Evolutionary conservation across 2,329 filamentous ascomycete species (phyloP).

Genomic region (Fusarium sambucinum): DNA sequence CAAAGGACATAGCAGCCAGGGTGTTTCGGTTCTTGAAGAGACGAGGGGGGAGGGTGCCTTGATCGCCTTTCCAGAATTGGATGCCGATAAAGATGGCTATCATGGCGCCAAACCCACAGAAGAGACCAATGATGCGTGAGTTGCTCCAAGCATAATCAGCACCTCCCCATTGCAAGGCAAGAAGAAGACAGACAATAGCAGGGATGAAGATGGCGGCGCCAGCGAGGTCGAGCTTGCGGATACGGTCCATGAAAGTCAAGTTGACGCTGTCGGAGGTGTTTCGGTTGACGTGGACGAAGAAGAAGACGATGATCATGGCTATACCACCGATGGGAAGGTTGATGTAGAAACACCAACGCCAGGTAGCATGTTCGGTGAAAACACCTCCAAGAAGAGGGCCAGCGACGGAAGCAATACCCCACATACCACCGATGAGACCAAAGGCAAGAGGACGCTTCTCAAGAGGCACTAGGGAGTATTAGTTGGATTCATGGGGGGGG

Average conservation of each 20-base stretch:
- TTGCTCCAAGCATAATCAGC: slow-evolving; percentile 63
- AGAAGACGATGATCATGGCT: slow-evolving; percentile 61
- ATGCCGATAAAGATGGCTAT: slow-evolving; percentile 61
- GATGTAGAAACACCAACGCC: slow-evolving; percentile 66
- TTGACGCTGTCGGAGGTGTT: slow-evolving; percentile 51
- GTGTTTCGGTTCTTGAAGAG: slow-evolving; percentile 60
- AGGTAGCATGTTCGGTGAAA: slow-evolving; percentile 62
- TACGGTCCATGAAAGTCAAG: slow-evolving; percentile 52
- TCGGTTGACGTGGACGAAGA: slow-evolving; percentile 60
- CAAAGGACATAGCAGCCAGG: slow-evolving; percentile 57
- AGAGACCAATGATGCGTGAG: slow-evolving; percentile 63
- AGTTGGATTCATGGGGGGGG: neutral
- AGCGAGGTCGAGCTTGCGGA: slow-evolving; percentile 62
- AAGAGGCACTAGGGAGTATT: slow-evolving; percentile 59
- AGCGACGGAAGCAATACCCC: slow-evolving; percentile 65
- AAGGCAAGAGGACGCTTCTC: slow-evolving; percentile 66
- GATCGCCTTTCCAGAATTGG: slow-evolving; percentile 58
- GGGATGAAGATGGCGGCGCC: slow-evolving; percentile 65
- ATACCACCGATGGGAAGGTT: slow-evolving; percentile 62
- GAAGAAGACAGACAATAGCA: slow-evolving; percentile 64
- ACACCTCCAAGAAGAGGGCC: slow-evolving; percentile 64
- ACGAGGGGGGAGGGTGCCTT: slow-evolving; percentile 61
- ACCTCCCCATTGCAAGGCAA: slow-evolving; percentile 70
- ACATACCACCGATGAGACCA: slow-evolving; percentile 67
- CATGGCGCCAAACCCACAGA: slow-evolving; percentile 62